phyloP scores from a whole-genome alignment of 1,284 basidiomycete genomes.

The Leucoagaricus sp. region DNA sequence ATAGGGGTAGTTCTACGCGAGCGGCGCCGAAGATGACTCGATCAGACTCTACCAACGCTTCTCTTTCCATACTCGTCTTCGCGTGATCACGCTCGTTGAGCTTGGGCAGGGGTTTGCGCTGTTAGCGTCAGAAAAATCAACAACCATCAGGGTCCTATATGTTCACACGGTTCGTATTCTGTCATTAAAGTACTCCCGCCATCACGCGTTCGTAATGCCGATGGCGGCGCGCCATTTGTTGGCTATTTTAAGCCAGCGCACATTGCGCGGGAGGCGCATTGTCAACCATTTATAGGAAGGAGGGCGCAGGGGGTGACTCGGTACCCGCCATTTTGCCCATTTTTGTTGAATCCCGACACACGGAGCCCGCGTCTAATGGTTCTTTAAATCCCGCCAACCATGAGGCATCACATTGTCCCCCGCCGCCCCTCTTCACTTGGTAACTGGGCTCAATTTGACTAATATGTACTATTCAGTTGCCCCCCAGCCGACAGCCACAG shows the following conservation, averaged over 20 bases:
- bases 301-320: conserved; percentile 5
- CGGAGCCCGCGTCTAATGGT: neutral
- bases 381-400: conserved; percentile 1
- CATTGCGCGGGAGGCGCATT: neutral
- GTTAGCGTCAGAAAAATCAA: conserved; percentile 1
- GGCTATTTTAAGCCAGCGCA: neutral
- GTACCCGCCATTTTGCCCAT: neutral
- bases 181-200: neutral
- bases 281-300: neutral
- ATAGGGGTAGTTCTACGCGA: neutral
- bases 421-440: neutral
- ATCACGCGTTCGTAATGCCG: neutral
- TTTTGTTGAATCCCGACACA: neutral
- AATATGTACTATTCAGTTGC: neutral
- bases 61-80: neutral
- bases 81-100: neutral
- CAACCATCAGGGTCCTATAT: conserved; percentile 6
- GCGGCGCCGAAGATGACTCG: conserved; percentile 2
- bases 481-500: neutral
- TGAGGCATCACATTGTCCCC: neutral
- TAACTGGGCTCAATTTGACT: neutral
- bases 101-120: neutral
- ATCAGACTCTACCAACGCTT: neutral
- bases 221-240: neutral
- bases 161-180: neutral